Evolutionary conservation across 768 basidiomycete genomes (phyloP).

Genomic region (Saitozyma sp.): DNA sequence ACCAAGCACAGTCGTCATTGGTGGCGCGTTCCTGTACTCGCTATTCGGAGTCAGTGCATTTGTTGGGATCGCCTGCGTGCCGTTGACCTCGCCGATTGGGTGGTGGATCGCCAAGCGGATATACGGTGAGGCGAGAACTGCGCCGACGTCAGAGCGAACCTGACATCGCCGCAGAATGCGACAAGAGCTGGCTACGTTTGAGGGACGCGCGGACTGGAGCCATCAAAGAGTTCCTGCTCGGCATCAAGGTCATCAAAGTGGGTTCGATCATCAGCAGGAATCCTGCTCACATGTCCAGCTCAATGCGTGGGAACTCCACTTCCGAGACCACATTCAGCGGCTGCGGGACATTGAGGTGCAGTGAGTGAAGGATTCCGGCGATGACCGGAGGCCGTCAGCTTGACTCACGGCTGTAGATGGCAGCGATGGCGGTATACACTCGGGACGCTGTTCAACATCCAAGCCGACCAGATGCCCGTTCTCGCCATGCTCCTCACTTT

Average conservation of each 20-base stretch:
- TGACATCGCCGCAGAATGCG: conserved; percentile 27
- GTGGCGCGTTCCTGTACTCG: conserved; percentile 26
- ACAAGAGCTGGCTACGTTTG: conserved; percentile 34
- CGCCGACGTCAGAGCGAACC: not conserved
- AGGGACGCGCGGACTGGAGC: conserved; percentile 40
- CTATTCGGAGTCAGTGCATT: conserved; percentile 46
- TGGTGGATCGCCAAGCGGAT: conserved; percentile 19
- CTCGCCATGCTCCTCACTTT: conserved; percentile 37
- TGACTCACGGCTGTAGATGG: conserved; percentile 20
- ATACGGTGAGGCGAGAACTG: conserved; percentile 23
- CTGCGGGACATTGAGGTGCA: conserved; percentile 36
- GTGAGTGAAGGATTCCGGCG: conserved; percentile 16
- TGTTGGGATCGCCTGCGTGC: conserved; percentile 40
- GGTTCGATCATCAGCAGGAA: conserved; percentile 1
- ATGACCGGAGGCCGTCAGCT: no score
- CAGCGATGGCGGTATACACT: conserved; percentile 46
- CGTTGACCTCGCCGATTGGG: conserved; percentile 30
- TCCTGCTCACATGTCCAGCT: conserved; percentile 11
- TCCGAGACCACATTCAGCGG: conserved; percentile 22
- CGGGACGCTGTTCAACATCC: conserved; percentile 46
- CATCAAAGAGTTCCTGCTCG: conserved; percentile 40
- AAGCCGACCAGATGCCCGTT: conserved; percentile 37
- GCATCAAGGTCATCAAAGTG: conserved; percentile 49
- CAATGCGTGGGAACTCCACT: conserved; percentile 45
- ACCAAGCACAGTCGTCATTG: conserved; percentile 35